phyloP scores from a whole-genome alignment of 352 stramenopile species.

The Globisporangium barbulae region DNA sequence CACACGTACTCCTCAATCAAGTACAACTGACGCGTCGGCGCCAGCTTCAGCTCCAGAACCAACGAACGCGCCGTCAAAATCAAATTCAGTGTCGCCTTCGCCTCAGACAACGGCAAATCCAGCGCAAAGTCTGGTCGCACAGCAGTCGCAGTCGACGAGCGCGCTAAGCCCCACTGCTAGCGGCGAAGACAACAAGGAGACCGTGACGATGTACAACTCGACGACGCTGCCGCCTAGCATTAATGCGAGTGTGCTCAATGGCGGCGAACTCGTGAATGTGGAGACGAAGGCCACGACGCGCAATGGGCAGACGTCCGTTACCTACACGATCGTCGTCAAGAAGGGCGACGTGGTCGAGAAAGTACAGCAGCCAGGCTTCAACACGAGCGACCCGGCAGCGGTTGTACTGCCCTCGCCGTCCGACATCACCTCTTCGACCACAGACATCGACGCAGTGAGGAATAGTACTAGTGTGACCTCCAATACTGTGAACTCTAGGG shows the following conservation, averaged over 20 bases:
- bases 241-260: conserved; percentile 29
- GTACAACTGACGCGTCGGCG: conserved; percentile 1
- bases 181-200: conserved; percentile 4
- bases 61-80: conserved; percentile 3
- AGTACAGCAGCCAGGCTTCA: conserved; percentile 11
- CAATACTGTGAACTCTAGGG: neutral
- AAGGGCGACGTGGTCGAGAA: conserved; percentile 22
- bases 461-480: too few species aligned
- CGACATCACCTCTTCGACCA: conserved; percentile 6
- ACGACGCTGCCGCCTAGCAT: conserved; percentile 34
- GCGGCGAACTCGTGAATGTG: conserved; percentile 31
- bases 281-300: conserved; percentile 28
- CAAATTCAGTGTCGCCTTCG: neutral
- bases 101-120: neutral
- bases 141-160: neutral
- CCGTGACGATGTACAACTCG: conserved; percentile 32
- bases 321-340: conserved; percentile 40
- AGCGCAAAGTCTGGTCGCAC: neutral
- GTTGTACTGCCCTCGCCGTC: neutral
- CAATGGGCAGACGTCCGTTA: conserved; percentile 29
- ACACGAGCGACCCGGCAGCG: conserved; percentile 7
- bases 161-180: neutral
- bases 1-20: neutral
- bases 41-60: conserved; percentile 2
- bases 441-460: neutral